Evolutionary conservation across 805 yeast species (phyloP), one percentile per base, ranked within the genome.

Genomic region (Wickerhamomyces canadensis): DNA sequence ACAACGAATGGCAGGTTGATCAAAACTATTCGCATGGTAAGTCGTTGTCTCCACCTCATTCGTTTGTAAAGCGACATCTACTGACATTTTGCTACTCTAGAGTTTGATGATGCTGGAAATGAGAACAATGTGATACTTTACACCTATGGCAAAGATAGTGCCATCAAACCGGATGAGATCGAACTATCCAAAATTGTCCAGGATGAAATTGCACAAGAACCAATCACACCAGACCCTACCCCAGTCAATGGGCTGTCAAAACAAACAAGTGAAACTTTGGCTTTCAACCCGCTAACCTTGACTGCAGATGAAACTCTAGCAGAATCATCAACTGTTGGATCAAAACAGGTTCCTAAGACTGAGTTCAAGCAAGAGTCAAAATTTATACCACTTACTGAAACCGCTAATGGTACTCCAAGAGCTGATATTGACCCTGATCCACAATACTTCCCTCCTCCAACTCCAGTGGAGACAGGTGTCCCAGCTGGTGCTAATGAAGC

Each of bases 101-200:
- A 64, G 26, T 39, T 55, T 6, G 71, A 66, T 42, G 55, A 51
- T 5, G 41, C 49, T 31, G 65, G 62, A 6, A 65, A 64, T 35
- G 60, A 58, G 27, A 66, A 66, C 44, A 66, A 66, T 36, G 68
- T 64, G 4, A 33, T 58, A 19, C 31, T 42, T 4, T 51, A 44
- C 22, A 51, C 47, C 33, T 35, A 27, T 27, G 37, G 26, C 16
- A 32, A 33, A 4, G 17, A 9, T 2, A 15, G 30, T 9, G 5
- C 35, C 9, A 19, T 13, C 4, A 47, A 33, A 10, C 21, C 15
- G n/a, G 33, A 24, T 5, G 44, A 34, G 35, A 35, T 13, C 22
- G 33, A 29, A 33, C 37, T 22, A 40, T 37, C 30, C 43, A 43
- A 16, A 9, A 30, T 19, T 1, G 38, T 38, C 4, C 31, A 35